Evolutionary conservation across 768 basidiomycete genomes (phyloP), one percentile per base, ranked within the genome.

Genomic region (Rossbeevera mucosa): DNA sequence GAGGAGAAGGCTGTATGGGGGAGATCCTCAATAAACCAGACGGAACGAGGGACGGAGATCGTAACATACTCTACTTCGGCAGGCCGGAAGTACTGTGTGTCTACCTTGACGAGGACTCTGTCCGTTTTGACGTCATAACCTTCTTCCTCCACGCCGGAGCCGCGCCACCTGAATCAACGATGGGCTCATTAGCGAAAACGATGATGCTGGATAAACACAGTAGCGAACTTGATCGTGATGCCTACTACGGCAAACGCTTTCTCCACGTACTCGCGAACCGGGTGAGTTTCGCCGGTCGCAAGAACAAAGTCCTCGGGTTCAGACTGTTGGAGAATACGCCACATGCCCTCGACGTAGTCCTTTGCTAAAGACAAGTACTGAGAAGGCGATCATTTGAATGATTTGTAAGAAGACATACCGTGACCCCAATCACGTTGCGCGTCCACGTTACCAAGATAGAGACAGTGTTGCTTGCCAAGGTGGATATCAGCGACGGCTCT

Each of bases 361-460:
- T 81, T 83, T 46, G 88, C 88, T 90, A 54, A 20, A 31, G 47
- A n/a, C 25, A 38, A 16, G 25, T 24, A 45, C 29, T 63, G 46
- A 64, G 47, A 43, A 14, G 47, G 18, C 25, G 9, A 13, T 33
- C 26, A 12, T 9, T 11, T 24, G 16, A 8, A 22, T n/a, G 13
- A 36, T 29, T 7, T 26, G 18, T 21, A 45, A 28, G 16, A 38
- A 48, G 29, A 71, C 81, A 48, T 53, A 91, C 89, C 94, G 71
- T 98, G 94, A 61, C 94, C 94, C 94, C 94, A 98, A 70, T 98
- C 94, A 71, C 94, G 91, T 70, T 87, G 82, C 8, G 95, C 89
- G 69, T 96, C 94, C 54, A 97, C 63, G 71, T 98, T 98, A 48
- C 94, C 94, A 31, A 98, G 80, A 72, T 94, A 97, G 60, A 98